Base-by-base conservation (phyloP, 768 basidiomycete genomes). In the Trametes cingulata region DNA sequence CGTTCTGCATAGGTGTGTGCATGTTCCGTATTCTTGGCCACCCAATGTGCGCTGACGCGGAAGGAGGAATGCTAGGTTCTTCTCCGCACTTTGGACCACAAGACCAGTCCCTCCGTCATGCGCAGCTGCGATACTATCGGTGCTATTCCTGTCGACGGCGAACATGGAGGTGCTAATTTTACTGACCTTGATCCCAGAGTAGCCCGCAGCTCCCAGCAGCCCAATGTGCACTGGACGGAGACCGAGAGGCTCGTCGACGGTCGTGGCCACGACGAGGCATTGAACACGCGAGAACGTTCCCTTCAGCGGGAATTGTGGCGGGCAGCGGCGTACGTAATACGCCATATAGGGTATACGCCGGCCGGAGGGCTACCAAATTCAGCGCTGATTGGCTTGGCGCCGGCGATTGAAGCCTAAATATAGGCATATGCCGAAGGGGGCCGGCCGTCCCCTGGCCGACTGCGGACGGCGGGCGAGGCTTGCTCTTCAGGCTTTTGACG, bases 311-410 rank as follows among this genome's bases (percentile, higher is more conserved):
- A 33, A 13, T 27, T 20, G 24, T 27, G 19, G 24, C 51, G 27
- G 27, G 25, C 39, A 14, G 22, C 47, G 56, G 47, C 47, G 56
- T 57, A 49, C 19, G 56, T 57, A 49, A 57, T 25, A 47, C 5
- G 0, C 55, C 47, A 49, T 29, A 57, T 27, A 36, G 37, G 14
- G 46, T n/a, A 39, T 6, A 9, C 4, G 6, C 6, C 24, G 15
- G 24, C 55, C 55, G 55, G 36, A n/a, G 20, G 24, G 10, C 8
- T 3, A 12, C 55, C 37, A 19, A 46, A 39, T 0, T 1, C 4
- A 3, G 25, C 45, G 10, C 12, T 56, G 47, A 56, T 49, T 49
- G 47, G 39, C 43, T 15, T 13, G n/a, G 12, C 45, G 22, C 49
- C 43, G 24, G 19, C 36, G n/a, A 14, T 10, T 20, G 3, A 9